Evolutionary conservation across 2,329 filamentous ascomycete species (phyloP).

Genomic region (Paramyrothecium sp.): DNA sequence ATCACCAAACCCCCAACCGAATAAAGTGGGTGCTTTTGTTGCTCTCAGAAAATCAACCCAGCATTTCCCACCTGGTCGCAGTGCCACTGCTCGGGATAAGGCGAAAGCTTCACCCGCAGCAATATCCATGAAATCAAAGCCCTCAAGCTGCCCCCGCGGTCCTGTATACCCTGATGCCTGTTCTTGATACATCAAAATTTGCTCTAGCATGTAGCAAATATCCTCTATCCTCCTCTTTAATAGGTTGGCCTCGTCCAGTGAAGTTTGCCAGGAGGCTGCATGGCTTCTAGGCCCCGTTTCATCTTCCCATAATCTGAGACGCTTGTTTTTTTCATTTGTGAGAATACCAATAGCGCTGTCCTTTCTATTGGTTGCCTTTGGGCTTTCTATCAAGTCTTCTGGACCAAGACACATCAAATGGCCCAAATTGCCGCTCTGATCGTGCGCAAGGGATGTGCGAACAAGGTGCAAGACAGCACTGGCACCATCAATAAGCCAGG

Average conservation of each 20-base stretch:
- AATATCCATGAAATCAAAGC: not conserved
- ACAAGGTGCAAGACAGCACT: not conserved
- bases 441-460: not conserved
- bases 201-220: not conserved
- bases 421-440: not conserved
- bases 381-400: not conserved
- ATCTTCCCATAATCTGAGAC: not conserved
- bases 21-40: not conserved
- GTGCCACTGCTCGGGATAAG: not conserved
- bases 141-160: not conserved
- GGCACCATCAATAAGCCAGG: not conserved
- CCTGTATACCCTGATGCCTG: not conserved
- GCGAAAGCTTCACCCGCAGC: not conserved
- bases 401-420: not conserved
- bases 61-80: not conserved
- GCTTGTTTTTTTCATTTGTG: not conserved
- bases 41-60: not conserved
- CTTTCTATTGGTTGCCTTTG: not conserved
- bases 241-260: not conserved
- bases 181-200: not conserved
- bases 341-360: not conserved
- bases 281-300: not conserved
- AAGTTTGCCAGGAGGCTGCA: not conserved
- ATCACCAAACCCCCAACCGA: not conserved
- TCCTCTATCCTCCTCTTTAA: not conserved